Conservation (phyloP, 1,284 basidiomycete genomes). For the Athelia psychrophila region DNA sequence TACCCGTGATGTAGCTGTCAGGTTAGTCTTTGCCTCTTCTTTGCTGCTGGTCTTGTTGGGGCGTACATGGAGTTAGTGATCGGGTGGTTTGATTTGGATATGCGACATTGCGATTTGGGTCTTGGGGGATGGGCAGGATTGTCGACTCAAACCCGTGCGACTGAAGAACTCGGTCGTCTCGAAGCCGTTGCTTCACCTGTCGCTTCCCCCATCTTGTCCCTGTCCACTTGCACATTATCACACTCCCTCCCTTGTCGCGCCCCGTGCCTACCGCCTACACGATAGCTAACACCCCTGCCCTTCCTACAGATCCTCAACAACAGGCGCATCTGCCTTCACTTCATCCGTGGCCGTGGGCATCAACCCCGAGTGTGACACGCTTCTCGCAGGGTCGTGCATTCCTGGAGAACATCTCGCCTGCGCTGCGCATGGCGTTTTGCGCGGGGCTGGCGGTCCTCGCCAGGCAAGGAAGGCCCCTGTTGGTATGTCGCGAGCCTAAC, state of each 20-base stretch:
- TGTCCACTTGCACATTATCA: neutral
- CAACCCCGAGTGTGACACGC: slow-evolving; percentile 55
- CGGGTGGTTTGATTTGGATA: too few species aligned
- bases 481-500: neutral
- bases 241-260: slow-evolving; percentile 4
- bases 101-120: too few species aligned
- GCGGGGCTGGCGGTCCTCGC: too few species aligned
- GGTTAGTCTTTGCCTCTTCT: slow-evolving; percentile 34
- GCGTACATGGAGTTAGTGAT: too few species aligned
- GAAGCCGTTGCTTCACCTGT: too few species aligned
- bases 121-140: neutral
- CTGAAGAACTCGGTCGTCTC: too few species aligned
- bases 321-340: slow-evolving; percentile 34
- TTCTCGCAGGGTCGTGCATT: slow-evolving; percentile 53
- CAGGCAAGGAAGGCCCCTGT: slow-evolving; percentile 49
- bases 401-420: slow-evolving; percentile 71
- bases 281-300: slow-evolving; percentile 9
- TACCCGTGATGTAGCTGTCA: slow-evolving; percentile 71
- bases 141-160: too few species aligned
- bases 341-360: slow-evolving; percentile 56
- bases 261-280: slow-evolving; percentile 5
- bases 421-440: slow-evolving; percentile 52
- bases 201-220: neutral
- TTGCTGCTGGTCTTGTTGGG: too few species aligned
- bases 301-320: slow-evolving; percentile 38